A percentile compares a stretch with the other conserved stretches of the same genome.
Evolutionary conservation across 441 rosid species (phyloP).

Genomic region (Populus hybrid): DNA sequence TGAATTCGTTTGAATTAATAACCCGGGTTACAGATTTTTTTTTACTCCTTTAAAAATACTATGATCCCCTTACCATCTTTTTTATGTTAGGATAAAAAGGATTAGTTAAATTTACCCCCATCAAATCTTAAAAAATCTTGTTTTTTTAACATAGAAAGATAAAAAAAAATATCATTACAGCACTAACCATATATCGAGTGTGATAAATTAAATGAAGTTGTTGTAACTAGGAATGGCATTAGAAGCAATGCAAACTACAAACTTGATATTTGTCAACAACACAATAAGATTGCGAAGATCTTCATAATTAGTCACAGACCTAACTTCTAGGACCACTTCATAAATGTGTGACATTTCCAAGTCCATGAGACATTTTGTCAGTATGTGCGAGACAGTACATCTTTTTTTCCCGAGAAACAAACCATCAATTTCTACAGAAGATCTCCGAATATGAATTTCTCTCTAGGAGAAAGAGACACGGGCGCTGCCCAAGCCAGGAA

Average conservation of each 20-base stretch:
- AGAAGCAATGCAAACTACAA: no score
- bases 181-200: no score
- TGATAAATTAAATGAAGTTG: no score
- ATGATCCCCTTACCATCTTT: no score
- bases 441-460: not conserved
- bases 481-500: not conserved
- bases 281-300: not conserved
- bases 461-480: not conserved
- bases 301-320: not conserved
- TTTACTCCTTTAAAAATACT: no score
- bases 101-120: no score
- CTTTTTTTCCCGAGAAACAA: not conserved
- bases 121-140: no score
- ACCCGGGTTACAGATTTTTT: no score
- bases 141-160: no score
- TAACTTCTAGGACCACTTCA: slow-evolving; percentile 16
- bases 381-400: not conserved
- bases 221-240: not conserved
- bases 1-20: no score
- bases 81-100: no score
- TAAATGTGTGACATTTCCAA: not conserved
- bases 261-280: not conserved
- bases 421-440: not conserved
- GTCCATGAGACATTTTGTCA: slow-evolving; percentile 1
- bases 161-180: no score